These are phyloP conservation scores for Sphaerostilbella broomeana DNA, from an alignment of 2,329 filamentous ascomycete species.

Conservation along the genomic window DNA sequence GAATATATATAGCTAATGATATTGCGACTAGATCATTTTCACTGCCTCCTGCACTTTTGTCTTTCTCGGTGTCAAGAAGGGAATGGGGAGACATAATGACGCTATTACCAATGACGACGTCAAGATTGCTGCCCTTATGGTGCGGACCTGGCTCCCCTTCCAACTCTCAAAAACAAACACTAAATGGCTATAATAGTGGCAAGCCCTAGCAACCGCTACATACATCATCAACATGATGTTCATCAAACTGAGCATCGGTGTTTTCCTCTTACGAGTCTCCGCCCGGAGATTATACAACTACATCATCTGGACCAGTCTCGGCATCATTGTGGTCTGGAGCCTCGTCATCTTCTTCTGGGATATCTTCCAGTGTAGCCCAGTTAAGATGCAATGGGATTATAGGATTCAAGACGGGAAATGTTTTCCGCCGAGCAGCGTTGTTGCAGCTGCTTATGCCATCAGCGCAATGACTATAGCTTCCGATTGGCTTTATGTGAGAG, in stretches of 20 bases:
- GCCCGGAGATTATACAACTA: slow-evolving; percentile 41
- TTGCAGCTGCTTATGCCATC: slow-evolving; percentile 44
- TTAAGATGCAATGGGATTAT: slow-evolving; percentile 48
- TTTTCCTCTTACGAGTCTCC: slow-evolving; percentile 45
- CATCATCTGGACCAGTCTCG: slow-evolving; percentile 40
- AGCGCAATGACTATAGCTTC: slow-evolving; percentile 46
- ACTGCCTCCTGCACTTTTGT: slow-evolving; percentile 42
- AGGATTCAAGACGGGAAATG: slow-evolving; percentile 38
- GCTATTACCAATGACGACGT: slow-evolving; percentile 34
- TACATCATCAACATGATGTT: slow-evolving; percentile 51
- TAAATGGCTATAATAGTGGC: slow-evolving; percentile 31
- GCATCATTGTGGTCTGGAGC: slow-evolving; percentile 41
- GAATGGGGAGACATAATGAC: slow-evolving; percentile 42
- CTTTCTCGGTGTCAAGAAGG: slow-evolving; percentile 34
- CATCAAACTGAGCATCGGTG: slow-evolving; percentile 49
- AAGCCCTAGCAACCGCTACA: slow-evolving; percentile 43
- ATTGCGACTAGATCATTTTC: slow-evolving; percentile 33
- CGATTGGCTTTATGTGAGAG: slow-evolving; percentile 46
- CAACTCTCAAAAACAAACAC: not conserved
- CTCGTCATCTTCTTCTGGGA: slow-evolving; percentile 46
- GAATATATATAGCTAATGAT: not conserved
- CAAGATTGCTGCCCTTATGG: slow-evolving; percentile 41
- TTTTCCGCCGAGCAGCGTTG: slow-evolving; percentile 36
- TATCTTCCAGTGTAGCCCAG: slow-evolving; percentile 44
- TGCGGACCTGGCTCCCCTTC: slow-evolving; percentile 18